phyloP scores from a whole-genome alignment of 768 basidiomycete species.

The Imleria badia region DNA sequence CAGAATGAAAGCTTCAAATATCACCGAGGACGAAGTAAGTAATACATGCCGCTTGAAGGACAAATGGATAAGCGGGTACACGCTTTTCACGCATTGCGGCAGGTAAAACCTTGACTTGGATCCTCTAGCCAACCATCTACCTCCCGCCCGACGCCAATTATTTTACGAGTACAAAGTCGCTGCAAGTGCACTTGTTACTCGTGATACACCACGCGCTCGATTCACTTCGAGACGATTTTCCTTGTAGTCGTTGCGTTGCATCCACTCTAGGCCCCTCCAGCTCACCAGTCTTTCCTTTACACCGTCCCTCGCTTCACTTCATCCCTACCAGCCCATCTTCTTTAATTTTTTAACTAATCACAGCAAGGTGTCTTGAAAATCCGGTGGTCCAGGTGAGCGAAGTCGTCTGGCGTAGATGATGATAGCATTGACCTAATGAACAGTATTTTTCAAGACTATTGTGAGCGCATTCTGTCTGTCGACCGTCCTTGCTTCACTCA shows the following conservation, averaged over 20 bases:
- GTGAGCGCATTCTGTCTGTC: constrained; percentile 13
- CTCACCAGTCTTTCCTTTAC: constrained; percentile 38
- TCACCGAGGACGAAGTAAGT: constrained; percentile 32
- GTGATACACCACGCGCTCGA: constrained; percentile 42
- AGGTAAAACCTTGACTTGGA: constrained; percentile 40
- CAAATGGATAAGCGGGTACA: constrained; percentile 55
- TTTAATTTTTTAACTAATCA: constrained; percentile 23
- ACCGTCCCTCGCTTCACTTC: constrained; percentile 30
- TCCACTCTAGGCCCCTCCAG: constrained; percentile 26
- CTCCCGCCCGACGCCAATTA: constrained; percentile 22
- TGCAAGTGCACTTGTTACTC: constrained; percentile 24
- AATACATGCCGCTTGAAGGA: constrained; percentile 34
- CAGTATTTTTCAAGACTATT: constrained; percentile 11
- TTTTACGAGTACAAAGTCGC: constrained; percentile 29
- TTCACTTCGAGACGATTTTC: constrained; percentile 53
- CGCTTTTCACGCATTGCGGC: constrained; percentile 49
- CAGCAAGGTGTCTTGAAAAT: constrained; percentile 14
- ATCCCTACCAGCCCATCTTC: constrained; percentile 16
- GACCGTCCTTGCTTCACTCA: constrained; percentile 7
- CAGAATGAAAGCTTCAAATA: constrained; percentile 50
- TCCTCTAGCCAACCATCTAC: constrained; percentile 24
- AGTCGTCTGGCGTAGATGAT: constrained; percentile 1
- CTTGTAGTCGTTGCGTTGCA: constrained; percentile 29
- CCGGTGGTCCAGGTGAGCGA: constrained; percentile 19
- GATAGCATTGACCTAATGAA: background rate